phyloP scores from a whole-genome alignment of 371 early-diverging fungal genomes.

The Rozella allomycis region DNA sequence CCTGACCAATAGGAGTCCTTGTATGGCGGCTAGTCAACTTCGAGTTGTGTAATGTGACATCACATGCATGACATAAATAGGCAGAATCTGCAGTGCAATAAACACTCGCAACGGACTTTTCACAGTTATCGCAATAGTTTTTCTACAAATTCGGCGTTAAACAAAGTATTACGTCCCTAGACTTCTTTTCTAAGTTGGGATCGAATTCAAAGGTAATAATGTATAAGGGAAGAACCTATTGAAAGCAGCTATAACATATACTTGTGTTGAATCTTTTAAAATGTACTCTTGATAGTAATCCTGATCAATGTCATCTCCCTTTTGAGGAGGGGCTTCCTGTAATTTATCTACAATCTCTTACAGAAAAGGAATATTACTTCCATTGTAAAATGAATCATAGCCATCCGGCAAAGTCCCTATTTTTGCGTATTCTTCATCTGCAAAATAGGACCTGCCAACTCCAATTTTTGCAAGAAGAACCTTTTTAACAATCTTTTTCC shows the following conservation, averaged over 20 bases:
- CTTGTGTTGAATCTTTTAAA: slow-evolving; percentile 12
- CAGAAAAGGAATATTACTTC: too few species aligned
- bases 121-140: slow-evolving; percentile 31
- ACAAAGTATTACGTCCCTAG: slow-evolving; percentile 5
- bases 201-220: slow-evolving; percentile 24
- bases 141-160: slow-evolving; percentile 6
- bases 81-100: slow-evolving; percentile 28
- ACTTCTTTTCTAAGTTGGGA: slow-evolving; percentile 7
- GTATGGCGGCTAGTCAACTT: slow-evolving; percentile 19
- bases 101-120: slow-evolving; percentile 17
- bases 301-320: slow-evolving; percentile 1
- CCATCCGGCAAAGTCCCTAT: slow-evolving; percentile 13
- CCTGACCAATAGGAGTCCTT: slow-evolving; percentile 25
- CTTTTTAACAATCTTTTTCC: slow-evolving; percentile 7
- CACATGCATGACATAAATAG: slow-evolving; percentile 28
- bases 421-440: slow-evolving; percentile 4
- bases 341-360: too few species aligned
- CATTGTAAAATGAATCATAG: slow-evolving; percentile 24
- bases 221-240: slow-evolving; percentile 20
- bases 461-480: slow-evolving; percentile 19
- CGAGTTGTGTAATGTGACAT: slow-evolving; percentile 15
- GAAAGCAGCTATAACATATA: slow-evolving; percentile 2
- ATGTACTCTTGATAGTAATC: slow-evolving; percentile 19
- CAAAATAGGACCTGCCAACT: slow-evolving; percentile 16
- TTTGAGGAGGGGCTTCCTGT: too few species aligned